Conservation (phyloP, 169 alveolate genomes). For the Theileria orientalis region DNA sequence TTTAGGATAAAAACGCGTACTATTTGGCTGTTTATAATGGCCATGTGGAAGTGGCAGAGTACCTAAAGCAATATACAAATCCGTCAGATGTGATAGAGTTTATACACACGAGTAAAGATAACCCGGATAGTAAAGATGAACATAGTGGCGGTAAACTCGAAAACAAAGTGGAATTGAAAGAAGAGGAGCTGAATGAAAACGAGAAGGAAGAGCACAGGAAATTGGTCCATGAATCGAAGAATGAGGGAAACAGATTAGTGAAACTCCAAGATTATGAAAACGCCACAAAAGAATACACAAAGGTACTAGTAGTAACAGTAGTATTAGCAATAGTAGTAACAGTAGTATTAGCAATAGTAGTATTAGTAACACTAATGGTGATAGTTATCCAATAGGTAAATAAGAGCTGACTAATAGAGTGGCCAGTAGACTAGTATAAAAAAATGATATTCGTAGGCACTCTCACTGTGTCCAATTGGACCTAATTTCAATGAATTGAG, state of each 20-base stretch:
- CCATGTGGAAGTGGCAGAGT: conserved; percentile 29
- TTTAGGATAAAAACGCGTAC: conserved; percentile 57
- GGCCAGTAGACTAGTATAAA: not conserved
- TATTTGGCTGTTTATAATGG: conserved; percentile 54
- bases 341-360: no score
- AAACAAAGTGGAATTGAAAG: not conserved
- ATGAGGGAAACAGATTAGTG: conserved; percentile 2
- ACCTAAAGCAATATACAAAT: conserved; percentile 21
- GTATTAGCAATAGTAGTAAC: no score
- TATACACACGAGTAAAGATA: conserved; percentile 11
- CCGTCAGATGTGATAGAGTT: conserved; percentile 28
- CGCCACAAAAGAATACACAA: conserved; percentile 7
- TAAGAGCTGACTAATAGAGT: not conserved
- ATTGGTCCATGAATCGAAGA: not conserved
- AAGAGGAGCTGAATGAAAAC: not conserved
- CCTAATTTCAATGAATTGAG: conserved; percentile 2
- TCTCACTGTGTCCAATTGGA: not conserved
- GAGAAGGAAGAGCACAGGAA: not conserved
- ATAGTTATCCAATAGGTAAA: not conserved
- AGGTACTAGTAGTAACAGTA: not conserved
- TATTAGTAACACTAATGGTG: no score
- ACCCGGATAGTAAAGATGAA: not conserved
- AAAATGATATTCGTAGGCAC: not conserved
- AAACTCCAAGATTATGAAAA: not conserved
- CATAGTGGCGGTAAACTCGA: not conserved